A percentile compares a stretch with the other conserved stretches of the same genome.
Evolutionary conservation across 1,284 basidiomycete genomes (phyloP).

Genomic region (Ceratobasidium sp.): DNA sequence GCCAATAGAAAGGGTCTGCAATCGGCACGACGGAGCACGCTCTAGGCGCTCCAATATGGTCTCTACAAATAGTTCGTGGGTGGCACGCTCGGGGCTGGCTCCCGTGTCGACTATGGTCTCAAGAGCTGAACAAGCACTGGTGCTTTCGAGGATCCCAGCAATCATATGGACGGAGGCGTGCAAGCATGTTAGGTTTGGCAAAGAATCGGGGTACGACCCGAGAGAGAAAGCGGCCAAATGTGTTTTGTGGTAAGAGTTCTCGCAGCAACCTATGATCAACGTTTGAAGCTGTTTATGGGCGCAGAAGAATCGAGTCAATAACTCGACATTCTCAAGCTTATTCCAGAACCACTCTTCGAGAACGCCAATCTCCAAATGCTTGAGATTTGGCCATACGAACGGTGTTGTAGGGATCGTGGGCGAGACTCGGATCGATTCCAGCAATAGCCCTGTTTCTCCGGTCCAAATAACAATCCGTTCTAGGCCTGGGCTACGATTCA

Average conservation of each 20-base stretch:
- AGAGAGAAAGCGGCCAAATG: constrained; percentile 1
- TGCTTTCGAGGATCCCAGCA: constrained; percentile 3
- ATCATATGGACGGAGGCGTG: neutral
- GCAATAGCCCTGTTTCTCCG: neutral
- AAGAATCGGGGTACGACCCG: neutral
- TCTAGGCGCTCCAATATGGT: neutral
- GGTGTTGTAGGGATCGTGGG: neutral
- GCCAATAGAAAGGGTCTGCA: neutral
- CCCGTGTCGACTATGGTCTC: neutral
- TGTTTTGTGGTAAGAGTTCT: neutral
- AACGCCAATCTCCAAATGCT: neutral
- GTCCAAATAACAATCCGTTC: neutral
- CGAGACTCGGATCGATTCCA: neutral
- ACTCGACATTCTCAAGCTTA: neutral
- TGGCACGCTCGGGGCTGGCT: neutral
- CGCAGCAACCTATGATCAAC: neutral
- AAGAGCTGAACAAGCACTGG: neutral
- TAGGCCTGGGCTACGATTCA: constrained; percentile 1
- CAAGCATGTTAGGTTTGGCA: neutral
- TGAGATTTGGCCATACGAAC: constrained; percentile 17
- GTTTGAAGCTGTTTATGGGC: constrained; percentile 3
- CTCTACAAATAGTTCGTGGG: neutral
- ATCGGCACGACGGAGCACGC: neutral
- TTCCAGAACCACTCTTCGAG: constrained; percentile 2
- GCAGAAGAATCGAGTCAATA: constrained; percentile 5